These are phyloP conservation scores for Termitomyces sp. DNA, from an alignment of 768 basidiomycete species.

Conservation along the genomic window DNA sequence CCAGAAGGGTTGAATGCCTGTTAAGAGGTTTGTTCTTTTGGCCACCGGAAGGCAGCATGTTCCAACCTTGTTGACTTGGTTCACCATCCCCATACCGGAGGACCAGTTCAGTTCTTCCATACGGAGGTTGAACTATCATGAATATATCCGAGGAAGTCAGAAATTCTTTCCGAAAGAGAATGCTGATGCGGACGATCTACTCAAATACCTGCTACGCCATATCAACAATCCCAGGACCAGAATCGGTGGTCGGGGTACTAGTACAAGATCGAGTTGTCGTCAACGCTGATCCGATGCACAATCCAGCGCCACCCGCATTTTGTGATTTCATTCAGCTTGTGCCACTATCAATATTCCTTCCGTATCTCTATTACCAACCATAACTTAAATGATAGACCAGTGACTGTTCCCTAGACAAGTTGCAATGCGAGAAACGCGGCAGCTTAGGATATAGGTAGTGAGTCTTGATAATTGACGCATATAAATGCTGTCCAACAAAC, in stretches of 20 bases:
- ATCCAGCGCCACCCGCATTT: too few relatives aligned
- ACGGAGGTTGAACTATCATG: conserved; percentile 24
- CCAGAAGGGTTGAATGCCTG: conserved; percentile 23
- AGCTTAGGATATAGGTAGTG: too few relatives aligned
- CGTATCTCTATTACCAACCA: too few relatives aligned
- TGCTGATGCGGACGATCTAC: conserved; percentile 26
- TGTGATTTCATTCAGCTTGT: too few relatives aligned
- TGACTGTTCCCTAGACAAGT: too few relatives aligned
- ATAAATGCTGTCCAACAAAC: too few relatives aligned
- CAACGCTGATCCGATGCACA: background rate
- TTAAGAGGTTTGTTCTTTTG: conserved; percentile 14
- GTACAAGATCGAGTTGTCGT: background rate
- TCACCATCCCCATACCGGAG: conserved; percentile 14
- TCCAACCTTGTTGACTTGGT: conserved; percentile 39
- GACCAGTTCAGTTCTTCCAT: conserved; percentile 15
- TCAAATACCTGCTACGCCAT: conserved; percentile 26
- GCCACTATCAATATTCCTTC: too few relatives aligned
- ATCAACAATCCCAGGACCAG: conserved; percentile 16
- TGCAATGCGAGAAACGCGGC: too few relatives aligned
- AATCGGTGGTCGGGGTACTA: too few relatives aligned
- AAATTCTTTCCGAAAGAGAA: conserved; percentile 30
- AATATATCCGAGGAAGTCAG: conserved; percentile 20
- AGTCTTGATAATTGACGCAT: too few relatives aligned
- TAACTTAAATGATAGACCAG: too few relatives aligned
- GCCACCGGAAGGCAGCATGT: conserved; percentile 14